Evolutionary conservation across 2,329 filamentous ascomycete species (phyloP), one percentile per base, ranked within the genome.

Genomic region (Colletotrichum sp.): DNA sequence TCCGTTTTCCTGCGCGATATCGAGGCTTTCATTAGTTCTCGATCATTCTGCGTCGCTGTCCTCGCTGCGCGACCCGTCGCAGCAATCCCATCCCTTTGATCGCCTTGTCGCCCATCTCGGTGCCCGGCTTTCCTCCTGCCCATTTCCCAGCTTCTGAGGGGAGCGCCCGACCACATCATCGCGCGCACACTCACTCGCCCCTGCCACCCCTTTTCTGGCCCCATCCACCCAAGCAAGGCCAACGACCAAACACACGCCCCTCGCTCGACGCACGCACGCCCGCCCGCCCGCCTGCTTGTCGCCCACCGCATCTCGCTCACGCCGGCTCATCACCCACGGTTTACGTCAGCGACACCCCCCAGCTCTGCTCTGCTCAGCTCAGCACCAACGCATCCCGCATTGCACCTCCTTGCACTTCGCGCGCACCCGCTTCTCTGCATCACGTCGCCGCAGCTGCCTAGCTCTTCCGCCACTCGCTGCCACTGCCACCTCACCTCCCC

Each of bases 21-120:
- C 85, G 85, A 87, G 85, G 83, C 85, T 87, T 87, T 90, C 77
- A 83, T 82, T 90, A 89, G 88, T 85, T 84, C 85, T 90, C 87
- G 87, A 82, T 81, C 79, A 24, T 72, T 75, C 72, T 70, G 65
- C 73, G 59, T 78, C 75, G 49, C 63, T 28, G 63, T 75, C 68
- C 57, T 77, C 73, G 73, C 74, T 78, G 76, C 77, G 77, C 76
- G 76, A 78, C 70, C 76, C 74, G 71, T 71, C 77, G 66, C 72
- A 49, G 44, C 44, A 76, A 62, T 67, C 63, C 59, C 68, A 59
- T 70, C 69, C 55, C 64, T 72, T 76, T 69, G 67, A 62, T 63
- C 75, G 72, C 75, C 72, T 55, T 49, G 44, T 76, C 65, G 72
- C 55, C 72, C 70, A 64, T 52, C 72, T 39, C 49, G 72, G 65